phyloP scores from a whole-genome alignment of 2,329 filamentous ascomycete genomes.

The Fusarium nelsonii region DNA sequence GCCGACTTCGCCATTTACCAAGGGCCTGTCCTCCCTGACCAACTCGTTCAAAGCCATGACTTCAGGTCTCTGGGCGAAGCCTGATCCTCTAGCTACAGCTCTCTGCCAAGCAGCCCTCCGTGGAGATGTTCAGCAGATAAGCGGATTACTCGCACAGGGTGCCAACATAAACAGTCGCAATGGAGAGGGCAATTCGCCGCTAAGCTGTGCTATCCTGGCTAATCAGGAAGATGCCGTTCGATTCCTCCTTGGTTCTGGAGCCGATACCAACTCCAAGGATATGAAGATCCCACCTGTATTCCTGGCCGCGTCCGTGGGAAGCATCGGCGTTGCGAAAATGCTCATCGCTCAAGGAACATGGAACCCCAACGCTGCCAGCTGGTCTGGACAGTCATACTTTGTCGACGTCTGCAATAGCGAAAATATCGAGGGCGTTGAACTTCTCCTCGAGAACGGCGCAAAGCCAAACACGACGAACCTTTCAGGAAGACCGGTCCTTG shows the following conservation, averaged over 20 bases:
- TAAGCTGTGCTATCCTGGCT: conserved; percentile 52
- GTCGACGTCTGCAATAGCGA: conserved; percentile 46
- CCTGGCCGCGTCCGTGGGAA: conserved; percentile 50
- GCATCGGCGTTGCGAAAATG: conserved; percentile 45
- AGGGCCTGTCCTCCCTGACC: conserved; percentile 49
- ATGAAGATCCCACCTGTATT: conserved; percentile 52
- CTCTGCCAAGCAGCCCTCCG: conserved; percentile 53
- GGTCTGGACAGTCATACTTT: conserved; percentile 50
- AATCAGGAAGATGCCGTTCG: conserved; percentile 51
- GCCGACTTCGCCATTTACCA: conserved; percentile 28
- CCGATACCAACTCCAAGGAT: conserved; percentile 41
- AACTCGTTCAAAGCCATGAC: conserved; percentile 55
- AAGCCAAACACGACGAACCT: conserved; percentile 46
- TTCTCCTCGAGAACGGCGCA: conserved; percentile 51
- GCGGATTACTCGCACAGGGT: conserved; percentile 52
- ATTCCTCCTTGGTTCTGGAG: conserved; percentile 52
- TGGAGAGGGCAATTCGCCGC: conserved; percentile 52
- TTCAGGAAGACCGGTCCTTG: conserved; percentile 48
- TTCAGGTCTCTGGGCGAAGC: conserved; percentile 50
- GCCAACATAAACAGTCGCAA: conserved; percentile 55
- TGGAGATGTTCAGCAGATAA: conserved; percentile 53
- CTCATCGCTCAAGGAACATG: conserved; percentile 49
- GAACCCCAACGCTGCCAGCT: conserved; percentile 49
- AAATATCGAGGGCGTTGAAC: conserved; percentile 45
- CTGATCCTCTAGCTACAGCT: conserved; percentile 54